These are phyloP conservation scores for Nissolia schottii DNA, from an alignment of 306 rosid genomes.

Conservation along the genomic window DNA sequence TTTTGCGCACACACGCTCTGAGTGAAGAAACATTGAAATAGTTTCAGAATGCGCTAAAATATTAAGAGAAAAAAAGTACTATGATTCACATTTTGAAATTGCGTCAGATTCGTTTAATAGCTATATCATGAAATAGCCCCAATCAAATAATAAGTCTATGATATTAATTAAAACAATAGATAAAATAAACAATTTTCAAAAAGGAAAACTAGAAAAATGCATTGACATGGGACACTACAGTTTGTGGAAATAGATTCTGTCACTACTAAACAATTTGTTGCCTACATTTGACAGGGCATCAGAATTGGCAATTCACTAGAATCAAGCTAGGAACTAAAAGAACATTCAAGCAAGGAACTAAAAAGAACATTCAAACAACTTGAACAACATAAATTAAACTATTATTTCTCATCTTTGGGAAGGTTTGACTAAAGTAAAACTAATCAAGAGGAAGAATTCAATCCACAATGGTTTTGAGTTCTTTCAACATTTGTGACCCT, in stretches of 20 bases:
- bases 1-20: conserved; percentile 83
- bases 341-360: neutral
- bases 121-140: neutral
- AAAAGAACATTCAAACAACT: neutral
- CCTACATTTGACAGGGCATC: neutral
- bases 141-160: neutral
- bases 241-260: neutral
- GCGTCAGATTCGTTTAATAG: neutral
- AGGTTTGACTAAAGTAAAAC: neutral
- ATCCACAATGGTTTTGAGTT: neutral
- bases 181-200: neutral
- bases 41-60: neutral
- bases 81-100: neutral
- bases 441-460: neutral
- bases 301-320: neutral
- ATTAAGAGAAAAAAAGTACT: neutral
- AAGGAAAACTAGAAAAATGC: neutral
- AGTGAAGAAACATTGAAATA: conserved; percentile 18
- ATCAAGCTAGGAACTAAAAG: neutral
- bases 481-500: neutral
- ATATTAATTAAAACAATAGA: neutral
- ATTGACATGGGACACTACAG: neutral
- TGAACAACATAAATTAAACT: neutral
- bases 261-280: neutral
- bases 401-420: neutral